Base-by-base conservation (phyloP, 1,139 yeast genomes). In the Debaryomyces subglobosus region DNA sequence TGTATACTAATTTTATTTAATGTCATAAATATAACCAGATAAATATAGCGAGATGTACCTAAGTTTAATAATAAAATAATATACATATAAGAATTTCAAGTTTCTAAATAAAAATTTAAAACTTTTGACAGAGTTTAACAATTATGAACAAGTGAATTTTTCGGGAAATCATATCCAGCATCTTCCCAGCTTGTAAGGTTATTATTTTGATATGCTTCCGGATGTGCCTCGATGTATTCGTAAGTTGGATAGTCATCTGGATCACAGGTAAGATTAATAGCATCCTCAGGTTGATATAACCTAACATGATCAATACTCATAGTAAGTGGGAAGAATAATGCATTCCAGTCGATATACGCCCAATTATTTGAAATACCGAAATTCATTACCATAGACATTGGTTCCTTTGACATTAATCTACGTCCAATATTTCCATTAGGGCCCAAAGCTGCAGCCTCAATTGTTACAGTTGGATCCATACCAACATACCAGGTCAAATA, bases 401-500 rank as follows among this genome's bases (percentile, higher is more conserved):
- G 97, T 63, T 90, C 97, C 64, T 86, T 85, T 13, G 94, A 78
- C 43, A 90, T 78, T 49, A 77, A 65, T 62, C 97, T 80, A 82
- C 85, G 81, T 13, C 84, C 92, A 49, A 90, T 70, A 62, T 90
- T 90, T 52, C 97, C 97, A 63, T 87, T 86, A 13, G 96, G 94
- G 51, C 86, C 86, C 44, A 89, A 68, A 1, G 94, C 84, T 10
- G 73, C 73, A 0, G 89, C 78, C 49, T 77, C 74, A 30, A 88
- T 59, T 1, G 91, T 84, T 56, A 81, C 74, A 1, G 92, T 83
- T 4, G 89, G 85, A 18, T 75, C 74, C 34, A 79, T 78, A 20
- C 96, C 96, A 24, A 87, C 86, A 58, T 79, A 86, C 97, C 97
- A 92, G 45, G 85, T 79, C 53, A 86, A 74, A 65, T 89, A 91